Evolutionary conservation across 164 flowering plant genomes (phyloP), one percentile per base, ranked within the genome.

Genomic region (Stephania yunnanensis): DNA sequence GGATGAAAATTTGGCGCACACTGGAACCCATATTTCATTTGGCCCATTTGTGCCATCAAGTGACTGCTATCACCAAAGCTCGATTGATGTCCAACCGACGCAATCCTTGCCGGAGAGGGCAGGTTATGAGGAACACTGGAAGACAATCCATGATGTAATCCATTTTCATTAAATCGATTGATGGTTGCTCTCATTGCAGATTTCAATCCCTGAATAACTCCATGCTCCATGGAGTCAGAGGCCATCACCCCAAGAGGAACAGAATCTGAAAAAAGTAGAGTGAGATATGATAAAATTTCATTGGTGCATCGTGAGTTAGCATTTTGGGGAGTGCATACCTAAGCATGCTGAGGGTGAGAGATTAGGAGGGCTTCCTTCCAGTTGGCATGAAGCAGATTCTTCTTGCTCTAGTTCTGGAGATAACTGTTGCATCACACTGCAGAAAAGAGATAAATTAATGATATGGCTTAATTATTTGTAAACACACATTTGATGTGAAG

Each of bases 101-200:
- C 83, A 76, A 82, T 85, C 75, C 87, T 78, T 70, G 81, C 73
- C 10, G 81, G 83, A 68, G 88, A 82, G 42, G 88, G 83, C 74
- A 89, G 86, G 77, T 78, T 83, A 53, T 72, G 87, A 53, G 90
- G 88, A 68, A 87, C 86, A 74, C 88, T 83, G 71, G 86, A 85
- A 78, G 88, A 79, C 19, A 78, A 78, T 72, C 80, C 84, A 80
- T 82, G 82, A 68, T 73, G 80, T 48, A 87, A 78, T 17, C 81
- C 81, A 81, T 74, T 85, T 72, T 85, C 90, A 42, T 77, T 13
- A 66, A 82, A 80, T 70, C 85, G 83, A 77, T 80, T 71, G n/a
- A 78, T 45, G 22, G 85, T 81, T 50, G 81, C 69, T 53, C 76
- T 80, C 13, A 81, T 73, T 44, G 84, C 70, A 46, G 85, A 70